Conservation (phyloP, 2,329 filamentous ascomycete genomes). For the Pseudogymnoascus sp. region DNA sequence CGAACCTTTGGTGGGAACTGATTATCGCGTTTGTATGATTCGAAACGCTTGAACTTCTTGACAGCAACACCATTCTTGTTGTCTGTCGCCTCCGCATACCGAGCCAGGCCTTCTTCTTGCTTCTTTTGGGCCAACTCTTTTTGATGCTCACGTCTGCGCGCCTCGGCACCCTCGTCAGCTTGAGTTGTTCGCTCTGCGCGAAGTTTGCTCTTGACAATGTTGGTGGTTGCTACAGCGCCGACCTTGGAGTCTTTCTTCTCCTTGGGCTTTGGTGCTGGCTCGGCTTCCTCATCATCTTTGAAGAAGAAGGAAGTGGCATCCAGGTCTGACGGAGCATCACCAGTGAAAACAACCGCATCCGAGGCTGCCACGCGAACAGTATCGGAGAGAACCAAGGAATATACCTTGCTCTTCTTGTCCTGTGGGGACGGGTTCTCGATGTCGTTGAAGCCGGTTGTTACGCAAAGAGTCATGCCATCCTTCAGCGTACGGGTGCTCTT, state of each 20-base stretch:
- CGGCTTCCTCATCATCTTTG: conserved; percentile 86
- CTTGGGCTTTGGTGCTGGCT: conserved; percentile 76
- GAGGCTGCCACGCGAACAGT: conserved; percentile 77
- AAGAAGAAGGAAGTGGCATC: conserved; percentile 98
- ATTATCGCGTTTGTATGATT: conserved; percentile 97
- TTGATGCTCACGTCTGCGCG: conserved; percentile 81
- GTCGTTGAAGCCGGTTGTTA: conserved; percentile 85
- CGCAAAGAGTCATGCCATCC: conserved; percentile 92
- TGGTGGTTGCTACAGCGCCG: conserved; percentile 84
- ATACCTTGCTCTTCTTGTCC: conserved; percentile 81
- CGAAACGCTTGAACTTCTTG: conserved; percentile 98
- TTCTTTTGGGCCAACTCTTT: conserved; percentile 83
- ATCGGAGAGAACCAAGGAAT: conserved; percentile 85
- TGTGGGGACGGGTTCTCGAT: conserved; percentile 80
- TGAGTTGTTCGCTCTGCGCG: conserved; percentile 86
- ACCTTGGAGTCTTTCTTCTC: conserved; percentile 77
- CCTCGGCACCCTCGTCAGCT: conserved; percentile 82
- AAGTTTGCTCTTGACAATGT: conserved; percentile 88
- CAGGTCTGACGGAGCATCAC: conserved; percentile 81
- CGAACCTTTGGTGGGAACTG: conserved; percentile 77
- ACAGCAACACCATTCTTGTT: conserved; percentile 84
- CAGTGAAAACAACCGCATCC: conserved; percentile 87
- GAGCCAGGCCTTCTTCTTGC: conserved; percentile 75
- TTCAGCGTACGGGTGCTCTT: conserved; percentile 80
- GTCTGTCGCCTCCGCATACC: conserved; percentile 78